These are phyloP conservation scores for Talaromyces pinophilus DNA, from an alignment of 2,329 filamentous ascomycete species.

Conservation along the genomic window DNA sequence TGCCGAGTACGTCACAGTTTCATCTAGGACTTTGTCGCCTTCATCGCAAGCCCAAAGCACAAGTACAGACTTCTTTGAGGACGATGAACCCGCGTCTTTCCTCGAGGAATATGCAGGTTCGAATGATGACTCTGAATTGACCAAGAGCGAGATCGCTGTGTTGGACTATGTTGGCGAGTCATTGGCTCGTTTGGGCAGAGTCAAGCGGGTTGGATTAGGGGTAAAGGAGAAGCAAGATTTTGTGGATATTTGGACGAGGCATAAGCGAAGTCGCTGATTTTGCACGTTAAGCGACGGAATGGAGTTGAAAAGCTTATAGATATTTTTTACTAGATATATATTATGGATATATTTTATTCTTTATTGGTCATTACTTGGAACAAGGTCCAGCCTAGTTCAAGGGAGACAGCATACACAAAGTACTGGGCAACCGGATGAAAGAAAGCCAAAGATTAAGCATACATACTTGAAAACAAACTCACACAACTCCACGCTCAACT, in stretches of 20 bases:
- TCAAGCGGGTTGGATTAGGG: slow-evolving; percentile 84
- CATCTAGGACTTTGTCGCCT: slow-evolving; percentile 37
- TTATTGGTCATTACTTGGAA: background rate
- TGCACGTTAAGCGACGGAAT: background rate
- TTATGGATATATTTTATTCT: background rate
- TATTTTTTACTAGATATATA: background rate
- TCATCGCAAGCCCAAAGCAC: slow-evolving; percentile 43
- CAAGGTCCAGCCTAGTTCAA: background rate
- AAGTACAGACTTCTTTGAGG: slow-evolving; percentile 30
- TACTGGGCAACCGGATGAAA: background rate
- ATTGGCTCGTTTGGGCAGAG: slow-evolving; percentile 80
- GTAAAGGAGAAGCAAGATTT: slow-evolving; percentile 82
- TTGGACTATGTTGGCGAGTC: slow-evolving; percentile 81
- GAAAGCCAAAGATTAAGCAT: background rate
- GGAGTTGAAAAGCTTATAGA: background rate
- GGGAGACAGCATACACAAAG: background rate
- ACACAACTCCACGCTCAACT: background rate
- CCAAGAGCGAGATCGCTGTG: slow-evolving; percentile 64
- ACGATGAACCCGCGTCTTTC: slow-evolving; percentile 2
- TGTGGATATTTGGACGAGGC: slow-evolving; percentile 64
- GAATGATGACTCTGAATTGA: slow-evolving; percentile 36
- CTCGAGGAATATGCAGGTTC: slow-evolving; percentile 21
- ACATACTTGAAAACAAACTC: background rate
- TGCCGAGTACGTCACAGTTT: slow-evolving; percentile 64
- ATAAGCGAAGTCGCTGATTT: slow-evolving; percentile 4